Evolutionary conservation across 352 stramenopile species (phyloP), one percentile per base, ranked within the genome.

Genomic region (Phytopythium helicoides): DNA sequence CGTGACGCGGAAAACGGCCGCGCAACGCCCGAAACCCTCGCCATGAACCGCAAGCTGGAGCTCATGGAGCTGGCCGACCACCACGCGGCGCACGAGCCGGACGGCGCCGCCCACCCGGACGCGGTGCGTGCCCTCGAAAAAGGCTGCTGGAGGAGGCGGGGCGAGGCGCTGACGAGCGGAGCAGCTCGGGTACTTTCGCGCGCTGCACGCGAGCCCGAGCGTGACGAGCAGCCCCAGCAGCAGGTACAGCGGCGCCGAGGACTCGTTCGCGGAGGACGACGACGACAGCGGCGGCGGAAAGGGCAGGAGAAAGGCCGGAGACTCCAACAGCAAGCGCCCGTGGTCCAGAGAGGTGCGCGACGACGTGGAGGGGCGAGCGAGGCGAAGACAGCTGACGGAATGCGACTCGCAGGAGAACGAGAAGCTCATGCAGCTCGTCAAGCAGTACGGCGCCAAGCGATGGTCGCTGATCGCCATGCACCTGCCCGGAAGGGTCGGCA

Each of bases 401-500:
- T 45, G 48, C 18, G 52, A 50, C 40, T 15, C 3, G 35, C 42
- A 78, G 60, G 87, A 97, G 71, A 94, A 97, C 46, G 82, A 89
- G 22, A 89, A 94, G 54, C 71, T 97, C 15, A 83, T 91, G 64
- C 77, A 94, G 51, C 61, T 96, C 18, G 88, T 97, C 41, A 89
- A 90, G 58, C 82, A 95, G 60, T 95, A 95, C 57, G 88, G 88
- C 5, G 76, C 83, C 25, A 96, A 96, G 60, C 70, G 86, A 40
- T 97, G 88, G 88, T 93, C 87, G 31, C 66, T 96, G 23, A 95
- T 95, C 50, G 87, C 88, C 33, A 90, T 91, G 78, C 85, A 96
- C 51, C 57, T 97, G 28, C 84, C 86, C 11, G 87, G 87, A 3
- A 81, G 88, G 11, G 86, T 94, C 0, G 88, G 88, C 14, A 97